A percentile compares a stretch with the other conserved stretches of the same genome.
These are phyloP conservation scores for Sclerospora graminicola DNA, from an alignment of 352 stramenopile genomes.

Conservation along the genomic window DNA sequence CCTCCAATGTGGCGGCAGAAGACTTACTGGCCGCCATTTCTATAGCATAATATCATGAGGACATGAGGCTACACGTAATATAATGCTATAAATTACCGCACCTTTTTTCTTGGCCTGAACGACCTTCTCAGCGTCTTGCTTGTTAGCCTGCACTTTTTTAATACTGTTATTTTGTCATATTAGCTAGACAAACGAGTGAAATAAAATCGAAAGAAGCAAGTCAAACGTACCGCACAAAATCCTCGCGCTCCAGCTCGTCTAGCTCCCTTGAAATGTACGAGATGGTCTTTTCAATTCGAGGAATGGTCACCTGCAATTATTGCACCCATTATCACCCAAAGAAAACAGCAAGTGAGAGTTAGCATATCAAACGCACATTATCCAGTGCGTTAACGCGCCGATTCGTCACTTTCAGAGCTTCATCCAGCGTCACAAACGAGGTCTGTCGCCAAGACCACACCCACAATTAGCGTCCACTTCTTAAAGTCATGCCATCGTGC, in stretches of 20 bases:
- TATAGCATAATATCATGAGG: background rate
- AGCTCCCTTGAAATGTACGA: conserved; percentile 97
- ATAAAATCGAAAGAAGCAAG: background rate
- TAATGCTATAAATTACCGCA: conserved; percentile 8
- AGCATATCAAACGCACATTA: conserved; percentile 59
- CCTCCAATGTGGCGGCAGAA: too few species aligned
- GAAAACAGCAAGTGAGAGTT: background rate
- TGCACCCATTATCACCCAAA: background rate
- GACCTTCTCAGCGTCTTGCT: conserved; percentile 83
- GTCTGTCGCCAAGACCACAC: conserved; percentile 80
- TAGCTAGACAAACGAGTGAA: background rate
- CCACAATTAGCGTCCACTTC: conserved; percentile 16
- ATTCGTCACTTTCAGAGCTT: conserved; percentile 98
- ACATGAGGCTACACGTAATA: too few species aligned
- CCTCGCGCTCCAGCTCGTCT: conserved; percentile 98
- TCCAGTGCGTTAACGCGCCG: conserved; percentile 98
- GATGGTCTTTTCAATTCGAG: conserved; percentile 94
- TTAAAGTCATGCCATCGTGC: background rate
- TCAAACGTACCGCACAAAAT: conserved; percentile 70
- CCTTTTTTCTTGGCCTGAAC: conserved; percentile 48
- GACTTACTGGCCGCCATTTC: conserved; percentile 9
- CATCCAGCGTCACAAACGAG: conserved; percentile 98
- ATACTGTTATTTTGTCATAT: conserved; percentile 46
- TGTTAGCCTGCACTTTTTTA: conserved; percentile 98
- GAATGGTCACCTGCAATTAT: conserved; percentile 90